Base-by-base conservation (phyloP, 208 protist genomes). In the Leishmania braziliensis region DNA sequence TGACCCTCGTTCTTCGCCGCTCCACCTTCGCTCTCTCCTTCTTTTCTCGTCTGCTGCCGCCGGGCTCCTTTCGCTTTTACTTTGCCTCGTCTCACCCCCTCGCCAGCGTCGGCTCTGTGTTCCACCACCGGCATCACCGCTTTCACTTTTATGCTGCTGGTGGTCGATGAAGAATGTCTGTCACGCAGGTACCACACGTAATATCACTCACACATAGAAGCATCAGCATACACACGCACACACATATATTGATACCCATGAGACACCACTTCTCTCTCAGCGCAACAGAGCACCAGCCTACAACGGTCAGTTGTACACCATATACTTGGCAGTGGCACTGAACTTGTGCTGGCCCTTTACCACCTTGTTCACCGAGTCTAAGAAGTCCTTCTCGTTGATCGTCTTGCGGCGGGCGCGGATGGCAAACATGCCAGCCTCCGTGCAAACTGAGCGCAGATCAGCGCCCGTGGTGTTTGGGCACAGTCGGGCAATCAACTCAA, bases 261-360 rank as follows among this genome's bases (percentile, higher is more conserved):
- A 56, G 26, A 46, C 9, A 2, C n/a, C 39, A 3, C 43, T 48
- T n/a, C 23, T 33, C 58, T 20, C 29, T 14, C 62, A 29, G 3
- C 29, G 12, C 4, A 10, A 2, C 29, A 33, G 62, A 5, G 29
- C 14, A 39, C 4, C 10, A 5, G 29, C 62, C 62, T 2, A 68
- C 12, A 2, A 68, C 12, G 9, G 6, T 95, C 93, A 99, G 84
- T 99, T 99, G 95, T 99, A 99, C 1, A 99, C 98, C 99, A 99
- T 99, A 88, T 99, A 99, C 86, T 99, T 99, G 2, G 99, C 98
- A 2, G 99, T 99, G 46, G 99, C 99, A 60, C 96, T 99, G 94
- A 99, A 99, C 92, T 99, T 99, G 84, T 98, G 95, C 85, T 99
- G 99, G 6, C 97, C 99, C 93, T 99, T 99, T 86, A 99, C 99